Evolutionary conservation across 1,139 yeast species (phyloP).

Genomic region (Meyerozyma guilliermondii): DNA sequence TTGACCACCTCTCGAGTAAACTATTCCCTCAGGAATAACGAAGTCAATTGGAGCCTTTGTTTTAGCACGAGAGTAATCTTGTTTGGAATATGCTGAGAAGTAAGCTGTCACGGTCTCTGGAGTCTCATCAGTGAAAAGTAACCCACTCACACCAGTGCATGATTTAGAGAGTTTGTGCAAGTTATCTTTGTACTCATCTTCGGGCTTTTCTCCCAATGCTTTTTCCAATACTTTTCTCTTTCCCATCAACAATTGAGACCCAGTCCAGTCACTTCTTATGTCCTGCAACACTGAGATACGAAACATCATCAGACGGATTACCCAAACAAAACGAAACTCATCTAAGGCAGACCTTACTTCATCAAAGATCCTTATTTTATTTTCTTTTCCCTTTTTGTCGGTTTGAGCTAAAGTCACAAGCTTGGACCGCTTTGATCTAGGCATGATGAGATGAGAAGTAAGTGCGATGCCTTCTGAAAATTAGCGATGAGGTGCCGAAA

Average conservation of each 20-base stretch:
- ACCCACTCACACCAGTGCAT: constrained; percentile 73
- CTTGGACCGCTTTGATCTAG: constrained; percentile 92
- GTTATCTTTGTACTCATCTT: constrained; percentile 86
- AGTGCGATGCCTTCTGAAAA: constrained; percentile 2
- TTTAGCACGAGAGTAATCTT: constrained; percentile 89
- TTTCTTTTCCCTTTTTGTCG: constrained; percentile 91
- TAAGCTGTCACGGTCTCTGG: constrained; percentile 82
- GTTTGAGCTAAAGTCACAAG: constrained; percentile 94
- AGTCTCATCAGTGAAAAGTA: constrained; percentile 81
- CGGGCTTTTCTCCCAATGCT: constrained; percentile 82
- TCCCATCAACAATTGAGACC: constrained; percentile 84
- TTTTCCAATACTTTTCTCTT: constrained; percentile 90
- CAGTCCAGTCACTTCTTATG: constrained; percentile 87
- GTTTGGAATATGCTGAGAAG: constrained; percentile 70
- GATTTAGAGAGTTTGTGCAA: constrained; percentile 60
- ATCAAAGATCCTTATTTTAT: constrained; percentile 85
- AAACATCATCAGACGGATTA: constrained; percentile 80
- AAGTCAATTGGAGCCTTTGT: constrained; percentile 78
- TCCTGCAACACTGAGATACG: constrained; percentile 95
- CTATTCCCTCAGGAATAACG: constrained; percentile 81
- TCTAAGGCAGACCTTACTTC: constrained; percentile 84
- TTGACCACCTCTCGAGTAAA: constrained; percentile 95
- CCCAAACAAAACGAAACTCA: constrained; percentile 73
- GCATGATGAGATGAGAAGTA: constrained; percentile 46
- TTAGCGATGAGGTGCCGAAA: constrained; percentile 3